phyloP scores from a whole-genome alignment of 2,329 filamentous ascomycete genomes.

The Alternaria ventricosa region DNA sequence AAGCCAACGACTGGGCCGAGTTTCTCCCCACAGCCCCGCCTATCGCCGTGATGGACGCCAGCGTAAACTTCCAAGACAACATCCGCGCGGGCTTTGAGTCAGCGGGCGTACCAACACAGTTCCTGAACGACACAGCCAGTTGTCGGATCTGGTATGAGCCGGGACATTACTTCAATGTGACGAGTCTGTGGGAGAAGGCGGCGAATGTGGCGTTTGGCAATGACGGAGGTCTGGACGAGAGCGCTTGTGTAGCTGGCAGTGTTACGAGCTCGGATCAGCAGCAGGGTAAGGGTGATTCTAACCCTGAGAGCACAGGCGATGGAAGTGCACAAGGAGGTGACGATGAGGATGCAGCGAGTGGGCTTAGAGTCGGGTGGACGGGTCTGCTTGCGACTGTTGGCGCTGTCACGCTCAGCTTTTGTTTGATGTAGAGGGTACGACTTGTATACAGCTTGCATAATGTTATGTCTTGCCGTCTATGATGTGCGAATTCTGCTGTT shows the following conservation, averaged over 20 bases:
- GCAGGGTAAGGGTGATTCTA: conserved; percentile 32
- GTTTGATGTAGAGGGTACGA: conserved; percentile 3
- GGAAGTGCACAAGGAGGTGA: conserved; percentile 6
- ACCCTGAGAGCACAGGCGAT: conserved; percentile 18
- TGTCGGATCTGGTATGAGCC: conserved; percentile 67
- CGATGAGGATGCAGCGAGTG: conserved; percentile 24
- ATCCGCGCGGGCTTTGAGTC: conserved; percentile 41
- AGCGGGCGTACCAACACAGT: conserved; percentile 60
- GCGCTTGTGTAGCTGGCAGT: conserved; percentile 36
- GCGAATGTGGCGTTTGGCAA: conserved; percentile 38
- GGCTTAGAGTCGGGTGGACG: conserved; percentile 19
- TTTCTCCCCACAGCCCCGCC: conserved; percentile 35
- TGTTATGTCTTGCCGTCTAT: not conserved
- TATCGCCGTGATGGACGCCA: conserved; percentile 30
- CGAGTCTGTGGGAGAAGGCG: conserved; percentile 59
- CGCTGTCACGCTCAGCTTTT: conserved; percentile 9
- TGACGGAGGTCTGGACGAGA: conserved; percentile 34
- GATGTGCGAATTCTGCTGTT: not conserved
- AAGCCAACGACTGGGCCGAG: conserved; percentile 26
- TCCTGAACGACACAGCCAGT: conserved; percentile 66
- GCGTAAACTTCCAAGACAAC: conserved; percentile 50
- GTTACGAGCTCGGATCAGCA: conserved; percentile 36
- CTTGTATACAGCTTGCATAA: not conserved
- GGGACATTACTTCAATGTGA: conserved; percentile 59
- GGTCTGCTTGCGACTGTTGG: conserved; percentile 16